Conservation (phyloP, 306 rosid species). For the Mucuna pruriens region DNA sequence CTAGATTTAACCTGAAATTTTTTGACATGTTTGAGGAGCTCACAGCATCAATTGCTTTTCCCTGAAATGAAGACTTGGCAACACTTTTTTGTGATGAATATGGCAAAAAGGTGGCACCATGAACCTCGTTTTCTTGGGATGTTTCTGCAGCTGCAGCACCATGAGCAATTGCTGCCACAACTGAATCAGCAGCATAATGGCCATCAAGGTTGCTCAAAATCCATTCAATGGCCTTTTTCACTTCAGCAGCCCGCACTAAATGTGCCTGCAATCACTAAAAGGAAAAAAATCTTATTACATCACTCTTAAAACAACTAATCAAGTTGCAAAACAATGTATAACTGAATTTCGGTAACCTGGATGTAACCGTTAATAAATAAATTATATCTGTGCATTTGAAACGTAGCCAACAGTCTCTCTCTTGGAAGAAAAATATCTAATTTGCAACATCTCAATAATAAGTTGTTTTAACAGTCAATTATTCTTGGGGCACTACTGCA, state of each 20-base stretch:
- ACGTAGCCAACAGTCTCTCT: background rate
- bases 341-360: slow-evolving; percentile 25
- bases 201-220: slow-evolving; percentile 92
- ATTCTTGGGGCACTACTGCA: background rate
- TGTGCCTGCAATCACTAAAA: slow-evolving; percentile 99
- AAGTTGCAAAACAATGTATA: slow-evolving; percentile 8
- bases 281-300: slow-evolving; percentile 75
- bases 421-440: background rate
- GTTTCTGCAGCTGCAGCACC: slow-evolving; percentile 81
- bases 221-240: slow-evolving; percentile 95
- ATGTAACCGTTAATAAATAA: slow-evolving; percentile 19
- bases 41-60: slow-evolving; percentile 70
- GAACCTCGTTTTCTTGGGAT: slow-evolving; percentile 66
- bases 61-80: slow-evolving; percentile 62
- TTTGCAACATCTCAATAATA: background rate
- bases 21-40: slow-evolving; percentile 84
- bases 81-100: slow-evolving; percentile 59
- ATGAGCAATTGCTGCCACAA: slow-evolving; percentile 90
- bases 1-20: slow-evolving; percentile 79
- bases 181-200: slow-evolving; percentile 94
- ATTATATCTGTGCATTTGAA: slow-evolving; percentile 13
- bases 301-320: slow-evolving; percentile 52
- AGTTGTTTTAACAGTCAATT: slow-evolving; percentile 15
- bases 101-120: slow-evolving; percentile 47
- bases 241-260: slow-evolving; percentile 95